Evolutionary conservation across 306 rosid genomes (phyloP), one percentile per base, ranked within the genome.

Genomic region (Neltuma alba): DNA sequence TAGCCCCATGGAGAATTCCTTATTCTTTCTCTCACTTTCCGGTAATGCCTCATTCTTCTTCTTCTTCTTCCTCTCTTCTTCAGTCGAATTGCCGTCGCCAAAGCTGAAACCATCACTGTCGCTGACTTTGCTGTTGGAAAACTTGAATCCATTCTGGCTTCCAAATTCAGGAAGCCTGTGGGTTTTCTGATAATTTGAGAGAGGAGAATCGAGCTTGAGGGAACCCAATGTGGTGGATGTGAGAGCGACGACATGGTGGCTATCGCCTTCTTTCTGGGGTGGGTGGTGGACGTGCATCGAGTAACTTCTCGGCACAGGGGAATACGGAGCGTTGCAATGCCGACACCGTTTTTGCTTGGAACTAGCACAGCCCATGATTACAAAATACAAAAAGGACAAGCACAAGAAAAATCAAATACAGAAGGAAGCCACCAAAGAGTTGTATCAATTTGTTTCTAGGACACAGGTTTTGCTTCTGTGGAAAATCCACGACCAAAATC

Each of bases 221-320:
- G 97, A 92, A 33, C 97, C 97, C 60, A 94, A 75, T 16, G 97
- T 91, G 68, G 99, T 91, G 81, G 99, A 94, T 40, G 89, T 92
- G 16, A 94, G 91, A 21, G 99, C 93, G 11, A 94, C 98, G 4
- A 89, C 88, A 67, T 94, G 97, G 87, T 92, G 86, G 78, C 84
- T 89, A 7, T 94, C 97, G 36, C 83, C 89, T 75, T 78, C 70
- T 27, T 20, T 71, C 73, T 92, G 87, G 20, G 95, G 97, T 15
- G 94, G 95, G 79, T 94, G 97, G 81, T 87, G 95, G 1, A 87
- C 92, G 78, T 91, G 91, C 92, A 91, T 87, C 2, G 99, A 91
- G 73, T 91, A 91, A 87, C 92, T 92, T 79, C 93, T 83, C 6
- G 93, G 60, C 8, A 86, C 45, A 66, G 97, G 91, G 13, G 93